Percentiles rank a stretch among this genome's conserved stretches.
phyloP scores from a whole-genome alignment of 1,139 yeast species.

The Blastobotrys raffinosifermentans region DNA sequence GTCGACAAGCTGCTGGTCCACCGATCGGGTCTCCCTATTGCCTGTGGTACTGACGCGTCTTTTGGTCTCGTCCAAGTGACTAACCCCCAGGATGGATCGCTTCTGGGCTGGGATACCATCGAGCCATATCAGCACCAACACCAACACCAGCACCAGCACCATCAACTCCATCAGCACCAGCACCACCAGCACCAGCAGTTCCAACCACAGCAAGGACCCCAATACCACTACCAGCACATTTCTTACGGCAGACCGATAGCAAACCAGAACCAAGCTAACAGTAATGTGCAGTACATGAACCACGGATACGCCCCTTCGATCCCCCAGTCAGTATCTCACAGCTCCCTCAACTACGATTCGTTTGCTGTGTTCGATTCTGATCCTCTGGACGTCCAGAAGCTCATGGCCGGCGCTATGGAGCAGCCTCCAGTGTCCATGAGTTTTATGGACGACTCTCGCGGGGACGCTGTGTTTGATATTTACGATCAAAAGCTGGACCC shows the following conservation, averaged over 20 bases:
- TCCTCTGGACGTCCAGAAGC: neutral
- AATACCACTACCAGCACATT: neutral
- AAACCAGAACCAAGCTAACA: neutral
- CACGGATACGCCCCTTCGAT: neutral
- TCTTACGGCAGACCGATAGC: no score
- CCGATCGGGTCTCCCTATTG: slow-evolving; percentile 18
- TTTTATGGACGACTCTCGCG: slow-evolving; percentile 1
- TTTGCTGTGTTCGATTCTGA: neutral
- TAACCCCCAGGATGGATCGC: slow-evolving; percentile 20
- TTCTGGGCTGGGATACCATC: slow-evolving; percentile 25
- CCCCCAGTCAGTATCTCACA: neutral
- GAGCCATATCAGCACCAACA: slow-evolving; percentile 7
- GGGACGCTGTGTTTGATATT: neutral
- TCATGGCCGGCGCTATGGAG: neutral
- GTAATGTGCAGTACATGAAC: no score
- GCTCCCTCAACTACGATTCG: neutral
- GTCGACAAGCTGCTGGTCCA: neutral
- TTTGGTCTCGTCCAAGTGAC: slow-evolving; percentile 22
- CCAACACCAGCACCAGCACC: slow-evolving; percentile 12
- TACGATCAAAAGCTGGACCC: neutral
- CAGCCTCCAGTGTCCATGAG: slow-evolving; percentile 2
- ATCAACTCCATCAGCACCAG: slow-evolving; percentile 15
- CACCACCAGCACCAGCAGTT: slow-evolving; percentile 3
- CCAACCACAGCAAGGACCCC: slow-evolving; percentile 3
- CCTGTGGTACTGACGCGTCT: slow-evolving; percentile 25